Percentiles rank a stretch among this genome's conserved stretches.
These are phyloP conservation scores for Malbranchea zuffiana DNA, from an alignment of 2,329 filamentous ascomycete species.

Conservation along the genomic window DNA sequence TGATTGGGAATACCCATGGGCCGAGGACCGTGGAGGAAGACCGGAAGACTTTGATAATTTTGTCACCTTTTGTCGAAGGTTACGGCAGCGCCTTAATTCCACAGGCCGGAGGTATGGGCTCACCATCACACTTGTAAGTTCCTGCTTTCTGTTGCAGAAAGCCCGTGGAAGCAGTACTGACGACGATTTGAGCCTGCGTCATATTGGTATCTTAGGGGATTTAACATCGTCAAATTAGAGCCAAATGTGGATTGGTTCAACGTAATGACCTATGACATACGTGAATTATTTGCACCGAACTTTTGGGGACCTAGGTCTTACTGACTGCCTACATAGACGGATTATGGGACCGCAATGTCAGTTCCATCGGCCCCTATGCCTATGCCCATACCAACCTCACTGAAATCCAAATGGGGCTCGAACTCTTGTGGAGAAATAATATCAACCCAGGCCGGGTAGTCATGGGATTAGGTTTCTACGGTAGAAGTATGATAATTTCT, in stretches of 20 bases:
- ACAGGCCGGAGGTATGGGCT: slow-evolving; percentile 15
- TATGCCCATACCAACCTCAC: slow-evolving; percentile 25
- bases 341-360: slow-evolving; percentile 19
- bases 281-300: slow-evolving; percentile 6
- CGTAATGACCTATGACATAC: slow-evolving; percentile 24
- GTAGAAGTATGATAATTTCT: slow-evolving; percentile 13
- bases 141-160: not conserved
- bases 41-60: slow-evolving; percentile 29
- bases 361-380: slow-evolving; percentile 17
- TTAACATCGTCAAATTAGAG: slow-evolving; percentile 17
- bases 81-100: slow-evolving; percentile 12
- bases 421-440: slow-evolving; percentile 21
- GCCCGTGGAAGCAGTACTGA: not conserved
- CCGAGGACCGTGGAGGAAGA: slow-evolving; percentile 28
- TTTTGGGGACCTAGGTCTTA: too few relatives aligned
- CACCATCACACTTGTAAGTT: slow-evolving; percentile 14
- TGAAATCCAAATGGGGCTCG: slow-evolving; percentile 21
- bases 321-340: slow-evolving; percentile 16
- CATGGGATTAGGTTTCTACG: slow-evolving; percentile 24
- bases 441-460: slow-evolving; percentile 21
- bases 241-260: slow-evolving; percentile 20
- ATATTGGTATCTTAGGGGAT: slow-evolving; percentile 25
- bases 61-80: slow-evolving; percentile 16
- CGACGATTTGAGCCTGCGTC: slow-evolving; percentile 16
- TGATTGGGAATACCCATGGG: slow-evolving; percentile 39